Conservation (phyloP, 2,329 filamentous ascomycete genomes). For the Sporothrix pallida region DNA sequence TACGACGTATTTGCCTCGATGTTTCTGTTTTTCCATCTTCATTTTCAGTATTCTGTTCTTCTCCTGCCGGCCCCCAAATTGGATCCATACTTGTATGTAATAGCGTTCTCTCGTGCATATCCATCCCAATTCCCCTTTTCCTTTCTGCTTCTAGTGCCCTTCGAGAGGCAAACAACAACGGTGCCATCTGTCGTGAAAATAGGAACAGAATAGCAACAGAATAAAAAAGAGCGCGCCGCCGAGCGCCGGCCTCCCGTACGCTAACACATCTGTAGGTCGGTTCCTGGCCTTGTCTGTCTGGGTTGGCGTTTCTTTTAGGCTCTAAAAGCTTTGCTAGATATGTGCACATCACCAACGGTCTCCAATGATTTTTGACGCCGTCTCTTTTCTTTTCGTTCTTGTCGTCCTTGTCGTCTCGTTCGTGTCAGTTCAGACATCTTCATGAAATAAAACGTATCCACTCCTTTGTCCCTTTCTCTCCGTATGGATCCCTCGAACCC, state of each 20-base stretch:
- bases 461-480: not conserved
- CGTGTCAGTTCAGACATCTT: not conserved
- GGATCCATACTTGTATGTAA: constrained; percentile 29
- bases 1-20: not conserved
- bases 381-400: not conserved
- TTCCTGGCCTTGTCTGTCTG: not conserved
- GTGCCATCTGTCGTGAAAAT: not conserved
- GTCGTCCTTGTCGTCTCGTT: not conserved
- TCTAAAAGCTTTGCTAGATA: not conserved
- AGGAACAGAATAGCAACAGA: not conserved
- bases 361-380: constrained; percentile 1
- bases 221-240: constrained; percentile 8
- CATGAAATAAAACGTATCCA: constrained; percentile 1
- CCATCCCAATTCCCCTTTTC: constrained; percentile 13
- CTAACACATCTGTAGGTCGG: not conserved
- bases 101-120: constrained; percentile 14
- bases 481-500: not conserved
- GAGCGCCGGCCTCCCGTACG: constrained; percentile 15
- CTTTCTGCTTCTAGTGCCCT: constrained; percentile 27
- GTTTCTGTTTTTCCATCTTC: not conserved
- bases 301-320: constrained; percentile 7
- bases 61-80: constrained; percentile 9
- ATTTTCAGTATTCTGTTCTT: not conserved
- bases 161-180: not conserved
- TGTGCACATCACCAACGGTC: not conserved